Base-by-base conservation (phyloP, 768 basidiomycete genomes). In the Flagelloscypha sp. region DNA sequence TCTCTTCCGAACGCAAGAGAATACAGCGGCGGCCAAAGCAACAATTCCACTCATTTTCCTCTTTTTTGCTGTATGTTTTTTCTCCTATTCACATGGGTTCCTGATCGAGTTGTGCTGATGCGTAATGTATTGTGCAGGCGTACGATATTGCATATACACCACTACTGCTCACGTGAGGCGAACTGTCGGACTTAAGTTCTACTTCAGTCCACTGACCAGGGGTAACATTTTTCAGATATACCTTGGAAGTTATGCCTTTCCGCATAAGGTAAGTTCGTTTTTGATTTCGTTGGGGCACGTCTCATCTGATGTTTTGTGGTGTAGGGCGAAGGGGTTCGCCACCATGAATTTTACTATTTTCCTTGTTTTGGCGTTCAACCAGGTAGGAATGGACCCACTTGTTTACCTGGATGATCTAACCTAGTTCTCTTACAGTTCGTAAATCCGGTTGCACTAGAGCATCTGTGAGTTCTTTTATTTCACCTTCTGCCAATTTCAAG, bases 241-340 rank as follows among this genome's bases (percentile, higher is more conserved):
- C 72, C 5, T 61, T 89, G 38, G 89, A 92, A 53, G 88, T 92
- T 44, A 56, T 90, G 3, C 87, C 86, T 0, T 86, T 76, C 57
- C 68, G 64, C 40, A 77, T 89, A 84, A 86, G 78, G 79, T 77
- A 40, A 11, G 65, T 50, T 15, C n/a, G n/a, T 17, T 33, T 29
- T 7, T n/a, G 13, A 10, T 12, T 8, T 31, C n/a, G 4, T 15
- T 24, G 24, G 2, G 31, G 19, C 17, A n/a, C n/a, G n/a, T n/a
- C n/a, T n/a, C n/a, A n/a, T n/a, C n/a, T n/a, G n/a, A n/a, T n/a
- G n/a, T n/a, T n/a, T n/a, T n/a, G n/a, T n/a, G n/a, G n/a, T n/a
- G n/a, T n/a, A n/a, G n/a, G n/a, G n/a, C n/a, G n/a, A n/a, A n/a
- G n/a, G n/a, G n/a, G n/a, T n/a, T n/a, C n/a, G n/a, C n/a, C 42